Evolutionary conservation across 2,329 filamentous ascomycete genomes (phyloP).

Genomic region (Scortechinia acanthostroma): DNA sequence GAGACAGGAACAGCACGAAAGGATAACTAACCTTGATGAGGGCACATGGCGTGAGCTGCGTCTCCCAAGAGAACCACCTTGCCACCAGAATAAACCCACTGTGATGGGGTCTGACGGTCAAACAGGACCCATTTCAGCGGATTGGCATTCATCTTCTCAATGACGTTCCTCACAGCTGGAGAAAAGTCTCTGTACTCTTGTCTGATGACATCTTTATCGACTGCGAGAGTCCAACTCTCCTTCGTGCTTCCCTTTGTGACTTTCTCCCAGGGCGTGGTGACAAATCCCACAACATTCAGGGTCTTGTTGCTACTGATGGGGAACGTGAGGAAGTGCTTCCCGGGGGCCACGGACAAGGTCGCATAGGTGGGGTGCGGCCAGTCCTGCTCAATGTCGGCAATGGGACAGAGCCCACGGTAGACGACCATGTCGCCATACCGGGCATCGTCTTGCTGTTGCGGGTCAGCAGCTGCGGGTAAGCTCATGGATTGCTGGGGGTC

Average conservation of each 20-base stretch:
- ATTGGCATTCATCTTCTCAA: too few relatives aligned
- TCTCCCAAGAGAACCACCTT: too few relatives aligned
- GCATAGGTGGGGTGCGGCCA: constrained; percentile 14
- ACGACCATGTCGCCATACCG: constrained; percentile 11
- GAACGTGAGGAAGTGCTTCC: constrained; percentile 24
- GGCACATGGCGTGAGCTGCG: too few relatives aligned
- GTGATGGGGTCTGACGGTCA: too few relatives aligned
- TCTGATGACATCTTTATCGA: too few relatives aligned
- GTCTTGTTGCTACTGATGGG: constrained; percentile 21
- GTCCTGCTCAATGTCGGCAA: constrained; percentile 6
- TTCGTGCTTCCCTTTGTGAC: constrained; percentile 15
- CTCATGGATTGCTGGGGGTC: constrained; percentile 1
- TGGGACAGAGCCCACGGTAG: constrained; percentile 12
- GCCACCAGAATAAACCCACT: too few relatives aligned
- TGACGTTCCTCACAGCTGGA: too few relatives aligned
- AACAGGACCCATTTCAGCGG: too few relatives aligned
- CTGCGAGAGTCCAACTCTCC: constrained; percentile 23
- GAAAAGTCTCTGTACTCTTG: too few relatives aligned
- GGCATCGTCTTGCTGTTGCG: constrained; percentile 10
- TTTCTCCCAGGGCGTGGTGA: constrained; percentile 17
- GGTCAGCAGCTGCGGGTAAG: constrained; percentile 3
- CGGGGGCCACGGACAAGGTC: constrained; percentile 18
- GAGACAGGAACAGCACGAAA: too few relatives aligned
- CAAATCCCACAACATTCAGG: constrained; percentile 26
- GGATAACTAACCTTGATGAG: too few relatives aligned